Conservation (phyloP, 768 basidiomycete genomes). For the Collybia nuda region DNA sequence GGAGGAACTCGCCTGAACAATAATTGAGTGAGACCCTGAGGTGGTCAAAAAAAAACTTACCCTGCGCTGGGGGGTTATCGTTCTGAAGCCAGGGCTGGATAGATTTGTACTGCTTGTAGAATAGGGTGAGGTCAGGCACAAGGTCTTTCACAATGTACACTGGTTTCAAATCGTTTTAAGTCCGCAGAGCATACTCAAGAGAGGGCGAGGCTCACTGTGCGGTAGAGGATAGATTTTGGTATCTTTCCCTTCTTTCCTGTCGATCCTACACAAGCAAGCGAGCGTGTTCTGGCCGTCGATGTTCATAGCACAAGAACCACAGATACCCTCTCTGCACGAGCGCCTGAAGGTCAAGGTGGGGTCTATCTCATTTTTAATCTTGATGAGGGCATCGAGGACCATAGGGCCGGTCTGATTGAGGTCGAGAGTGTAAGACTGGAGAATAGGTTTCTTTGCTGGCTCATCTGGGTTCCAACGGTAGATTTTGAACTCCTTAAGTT, state of each 20-base stretch:
- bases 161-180: conserved; percentile 26
- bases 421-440: conserved; percentile 92
- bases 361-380: conserved; percentile 99
- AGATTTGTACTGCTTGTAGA: conserved; percentile 99
- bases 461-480: conserved; percentile 99
- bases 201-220: conserved; percentile 68
- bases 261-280: conserved; percentile 95
- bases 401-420: conserved; percentile 95
- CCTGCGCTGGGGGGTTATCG: conserved; percentile 81
- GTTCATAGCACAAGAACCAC: conserved; percentile 99
- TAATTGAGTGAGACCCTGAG: not conserved
- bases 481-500: conserved; percentile 95
- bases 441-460: conserved; percentile 84
- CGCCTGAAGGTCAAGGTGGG: conserved; percentile 96
- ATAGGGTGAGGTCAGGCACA: conserved; percentile 86
- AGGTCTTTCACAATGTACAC: conserved; percentile 99
- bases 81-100: conserved; percentile 97
- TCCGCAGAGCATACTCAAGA: not conserved
- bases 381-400: conserved; percentile 93
- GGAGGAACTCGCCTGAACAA: conserved; percentile 71
- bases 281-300: conserved; percentile 98
- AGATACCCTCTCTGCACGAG: conserved; percentile 93
- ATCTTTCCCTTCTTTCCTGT: conserved; percentile 68
- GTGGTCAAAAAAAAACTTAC: conserved; percentile 17
- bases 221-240: conserved; percentile 96